Percentiles rank a stretch among this genome's conserved stretches.
Evolutionary conservation across 2,329 filamentous ascomycete genomes (phyloP).

Genomic region (Trichoderma simmonsii): DNA sequence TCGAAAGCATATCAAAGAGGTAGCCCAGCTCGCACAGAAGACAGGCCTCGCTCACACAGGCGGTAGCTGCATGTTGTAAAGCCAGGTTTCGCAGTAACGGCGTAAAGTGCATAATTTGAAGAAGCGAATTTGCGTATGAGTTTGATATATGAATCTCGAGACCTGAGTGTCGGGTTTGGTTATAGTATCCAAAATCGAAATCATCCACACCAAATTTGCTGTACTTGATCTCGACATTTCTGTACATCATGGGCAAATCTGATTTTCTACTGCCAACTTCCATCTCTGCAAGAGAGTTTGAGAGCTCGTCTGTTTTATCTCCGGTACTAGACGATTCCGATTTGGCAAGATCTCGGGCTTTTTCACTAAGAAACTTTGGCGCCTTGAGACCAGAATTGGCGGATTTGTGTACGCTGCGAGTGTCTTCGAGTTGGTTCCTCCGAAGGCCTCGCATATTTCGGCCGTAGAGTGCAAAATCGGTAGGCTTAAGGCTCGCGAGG

Average conservation of each 20-base stretch:
- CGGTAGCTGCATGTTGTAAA: slow-evolving; percentile 81
- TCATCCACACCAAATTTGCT: slow-evolving; percentile 99
- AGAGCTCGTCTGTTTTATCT: slow-evolving; percentile 53
- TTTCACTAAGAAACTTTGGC: slow-evolving; percentile 93
- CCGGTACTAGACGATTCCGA: slow-evolving; percentile 41
- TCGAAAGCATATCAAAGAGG: slow-evolving; percentile 96
- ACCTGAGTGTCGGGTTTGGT: slow-evolving; percentile 86
- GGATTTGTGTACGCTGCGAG: slow-evolving; percentile 59
- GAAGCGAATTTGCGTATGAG: slow-evolving; percentile 88
- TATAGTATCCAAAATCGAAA: slow-evolving; percentile 96
- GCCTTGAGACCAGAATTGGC: slow-evolving; percentile 62
- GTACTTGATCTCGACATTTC: slow-evolving; percentile 96
- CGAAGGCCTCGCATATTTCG: slow-evolving; percentile 69
- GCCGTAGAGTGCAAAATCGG: slow-evolving; percentile 75
- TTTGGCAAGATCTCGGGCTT: slow-evolving; percentile 66
- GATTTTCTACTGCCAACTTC: slow-evolving; percentile 72
- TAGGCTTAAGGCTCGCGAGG: slow-evolving; percentile 63
- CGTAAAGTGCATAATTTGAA: slow-evolving; percentile 90
- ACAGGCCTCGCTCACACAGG: slow-evolving; percentile 79
- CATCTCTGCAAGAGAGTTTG: slow-evolving; percentile 63
- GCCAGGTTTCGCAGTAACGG: slow-evolving; percentile 84
- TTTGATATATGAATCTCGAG: slow-evolving; percentile 96
- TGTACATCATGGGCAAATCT: slow-evolving; percentile 85
- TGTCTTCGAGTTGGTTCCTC: slow-evolving; percentile 82
- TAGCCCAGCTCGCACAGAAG: slow-evolving; percentile 93